phyloP scores from a whole-genome alignment of 495 filamentous ascomycete species.

The Penicillium egyptiacum region DNA sequence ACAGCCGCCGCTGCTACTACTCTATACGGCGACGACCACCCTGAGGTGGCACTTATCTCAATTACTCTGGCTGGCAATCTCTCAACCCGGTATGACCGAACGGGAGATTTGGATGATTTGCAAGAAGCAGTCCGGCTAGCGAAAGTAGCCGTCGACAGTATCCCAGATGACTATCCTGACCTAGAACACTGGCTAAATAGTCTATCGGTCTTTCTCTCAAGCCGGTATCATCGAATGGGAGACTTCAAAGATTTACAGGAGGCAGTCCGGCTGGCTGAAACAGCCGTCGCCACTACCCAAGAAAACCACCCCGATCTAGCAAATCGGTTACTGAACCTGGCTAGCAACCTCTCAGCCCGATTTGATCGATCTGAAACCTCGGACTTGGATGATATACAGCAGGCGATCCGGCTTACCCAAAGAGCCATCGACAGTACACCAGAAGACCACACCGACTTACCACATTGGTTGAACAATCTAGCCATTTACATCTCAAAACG shows the following conservation, averaged over 20 bases:
- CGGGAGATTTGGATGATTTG: neutral
- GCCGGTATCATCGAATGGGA: neutral
- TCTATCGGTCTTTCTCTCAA: neutral
- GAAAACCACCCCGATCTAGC: neutral
- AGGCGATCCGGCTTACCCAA: neutral
- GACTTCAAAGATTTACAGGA: neutral
- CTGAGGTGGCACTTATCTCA: neutral
- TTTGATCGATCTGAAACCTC: neutral
- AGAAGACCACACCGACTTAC: neutral
- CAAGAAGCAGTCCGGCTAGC: neutral
- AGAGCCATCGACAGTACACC: neutral
- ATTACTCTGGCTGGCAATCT: neutral
- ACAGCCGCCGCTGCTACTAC: neutral
- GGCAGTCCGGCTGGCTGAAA: neutral
- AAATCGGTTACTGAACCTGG: neutral
- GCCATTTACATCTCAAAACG: neutral
- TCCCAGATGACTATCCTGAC: constrained; percentile 6
- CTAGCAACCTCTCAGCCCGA: neutral
- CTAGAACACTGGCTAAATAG: neutral
- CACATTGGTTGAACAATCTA: neutral
- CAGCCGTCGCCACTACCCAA: neutral
- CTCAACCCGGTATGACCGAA: neutral
- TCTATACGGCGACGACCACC: neutral
- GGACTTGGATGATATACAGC: neutral
- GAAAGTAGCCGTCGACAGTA: neutral